Evolutionary conservation across 2,329 filamentous ascomycete genomes (phyloP), one percentile per base, ranked within the genome.

Genomic region (Paecilomyces dactylethromorphus): DNA sequence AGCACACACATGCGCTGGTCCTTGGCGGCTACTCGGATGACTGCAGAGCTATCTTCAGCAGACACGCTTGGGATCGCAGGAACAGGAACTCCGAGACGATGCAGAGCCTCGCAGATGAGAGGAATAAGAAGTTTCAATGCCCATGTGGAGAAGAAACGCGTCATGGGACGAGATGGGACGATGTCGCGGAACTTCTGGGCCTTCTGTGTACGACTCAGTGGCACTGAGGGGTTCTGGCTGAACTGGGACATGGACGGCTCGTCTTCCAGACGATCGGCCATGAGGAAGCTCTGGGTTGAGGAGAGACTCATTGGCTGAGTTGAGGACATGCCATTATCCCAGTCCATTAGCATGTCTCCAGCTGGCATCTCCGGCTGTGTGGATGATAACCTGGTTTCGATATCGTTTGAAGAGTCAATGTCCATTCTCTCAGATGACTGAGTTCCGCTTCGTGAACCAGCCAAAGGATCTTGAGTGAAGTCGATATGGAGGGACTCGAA

Each of bases 121-220:
- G 92, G 88, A 0, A 96, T 82, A 0, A 99, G 84, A 59, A 93
- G 83, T 13, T 84, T 78, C 5, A 91, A 80, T 1, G 91, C 84
- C 68, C 93, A 87, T 55, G 88, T 84, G 0, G 92, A 97, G 76
- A 94, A 92, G 82, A 99, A 99, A 58, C 92, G 89, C 6, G 93
- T 93, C 62, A 99, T 84, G 0, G 90, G 87, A 71, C 95, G 90
- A 7, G 89, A 82, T 0, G 94, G 95, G 51, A 97, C 86, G 66
- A 99, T 95, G 72, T 99, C 94, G 63, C 85, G 85, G 81, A 97
- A 99, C 52, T 84, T 86, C 31, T 89, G 89, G 3, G 94, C 94
- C 62, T 89, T 88, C 74, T 99, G 94, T 0, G 94, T 99, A 49
- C 95, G 83, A 52, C 86, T 90, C 61, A 96, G 78, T 0, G 92